Conservation (phyloP, 805 yeast species). For the Wickerhamomyces kurtzmanii region DNA sequence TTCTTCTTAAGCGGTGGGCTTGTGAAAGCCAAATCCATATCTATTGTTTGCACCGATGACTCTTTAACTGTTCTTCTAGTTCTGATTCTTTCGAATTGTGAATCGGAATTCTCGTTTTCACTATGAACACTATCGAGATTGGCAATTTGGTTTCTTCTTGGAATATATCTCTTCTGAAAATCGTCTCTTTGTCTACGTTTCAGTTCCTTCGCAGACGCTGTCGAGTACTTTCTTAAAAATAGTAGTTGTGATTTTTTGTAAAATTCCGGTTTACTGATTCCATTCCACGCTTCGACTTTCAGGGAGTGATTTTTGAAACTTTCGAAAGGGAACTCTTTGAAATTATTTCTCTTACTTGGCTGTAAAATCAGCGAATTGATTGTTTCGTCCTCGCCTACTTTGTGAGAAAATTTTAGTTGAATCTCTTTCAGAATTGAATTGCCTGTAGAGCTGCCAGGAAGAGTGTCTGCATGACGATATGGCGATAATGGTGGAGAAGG, state of each 20-base stretch:
- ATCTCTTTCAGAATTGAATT: conserved; percentile 14
- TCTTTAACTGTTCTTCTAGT: conserved; percentile 47
- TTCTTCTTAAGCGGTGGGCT: conserved; percentile 27
- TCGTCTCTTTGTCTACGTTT: conserved; percentile 2
- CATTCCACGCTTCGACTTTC: conserved; percentile 42
- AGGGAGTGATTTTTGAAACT: conserved; percentile 34
- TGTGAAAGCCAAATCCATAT: conserved; percentile 16
- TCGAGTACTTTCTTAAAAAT: conserved; percentile 44
- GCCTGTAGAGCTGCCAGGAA: not conserved
- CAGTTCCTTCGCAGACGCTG: conserved; percentile 14
- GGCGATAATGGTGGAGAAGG: conserved; percentile 39
- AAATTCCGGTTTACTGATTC: conserved; percentile 26
- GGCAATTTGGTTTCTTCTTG: conserved; percentile 13
- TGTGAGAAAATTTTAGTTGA: conserved; percentile 9
- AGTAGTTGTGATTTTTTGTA: conserved; percentile 38
- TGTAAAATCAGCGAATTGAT: conserved; percentile 8
- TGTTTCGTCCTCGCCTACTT: conserved; percentile 2
- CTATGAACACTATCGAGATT: conserved; percentile 10
- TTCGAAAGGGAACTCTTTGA: conserved; percentile 35
- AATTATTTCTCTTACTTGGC: conserved; percentile 4
- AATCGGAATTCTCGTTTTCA: conserved; percentile 23
- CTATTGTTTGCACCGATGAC: conserved; percentile 18
- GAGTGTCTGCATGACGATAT: conserved; percentile 14
- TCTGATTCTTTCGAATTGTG: conserved; percentile 40
- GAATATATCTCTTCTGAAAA: conserved; percentile 12